A percentile compares a stretch with the other conserved stretches of the same genome.
These are phyloP conservation scores for Tetrahymena malaccensis DNA, from an alignment of 73 alveolate genomes.

Conservation along the genomic window DNA sequence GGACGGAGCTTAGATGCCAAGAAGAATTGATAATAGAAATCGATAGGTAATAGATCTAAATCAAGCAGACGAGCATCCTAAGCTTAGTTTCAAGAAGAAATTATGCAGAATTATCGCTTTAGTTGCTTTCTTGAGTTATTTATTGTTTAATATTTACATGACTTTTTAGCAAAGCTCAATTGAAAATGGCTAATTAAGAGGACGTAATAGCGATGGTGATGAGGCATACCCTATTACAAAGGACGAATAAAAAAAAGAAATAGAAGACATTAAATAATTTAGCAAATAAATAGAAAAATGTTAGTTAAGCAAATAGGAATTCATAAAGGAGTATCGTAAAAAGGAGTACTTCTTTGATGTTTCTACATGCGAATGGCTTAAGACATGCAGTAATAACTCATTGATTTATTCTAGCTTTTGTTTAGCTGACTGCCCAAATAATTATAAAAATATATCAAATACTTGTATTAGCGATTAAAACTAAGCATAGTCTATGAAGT, in stretches of 20 bases:
- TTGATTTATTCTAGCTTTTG: neutral
- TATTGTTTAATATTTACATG: neutral
- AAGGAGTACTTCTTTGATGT: neutral
- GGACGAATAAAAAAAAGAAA: neutral
- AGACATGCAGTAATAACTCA: neutral
- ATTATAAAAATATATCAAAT: neutral
- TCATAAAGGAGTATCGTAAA: neutral
- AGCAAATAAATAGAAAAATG: neutral
- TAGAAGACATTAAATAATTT: neutral
- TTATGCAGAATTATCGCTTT: neutral
- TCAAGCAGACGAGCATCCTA: neutral
- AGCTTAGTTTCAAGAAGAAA: neutral
- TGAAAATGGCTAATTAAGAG: neutral
- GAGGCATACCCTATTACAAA: neutral
- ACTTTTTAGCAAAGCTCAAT: neutral
- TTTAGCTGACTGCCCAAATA: neutral
- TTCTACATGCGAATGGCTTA: neutral
- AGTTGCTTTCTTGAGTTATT: neutral
- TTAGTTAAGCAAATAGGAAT: neutral
- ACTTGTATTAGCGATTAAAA: neutral
- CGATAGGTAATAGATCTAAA: neutral
- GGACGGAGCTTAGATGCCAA: neutral
- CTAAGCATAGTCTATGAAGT: neutral
- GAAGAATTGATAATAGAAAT: neutral
- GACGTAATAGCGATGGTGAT: neutral